Conservation (phyloP, 23 red algal genomes). For the Cyanidioschyzon merolae region DNA sequence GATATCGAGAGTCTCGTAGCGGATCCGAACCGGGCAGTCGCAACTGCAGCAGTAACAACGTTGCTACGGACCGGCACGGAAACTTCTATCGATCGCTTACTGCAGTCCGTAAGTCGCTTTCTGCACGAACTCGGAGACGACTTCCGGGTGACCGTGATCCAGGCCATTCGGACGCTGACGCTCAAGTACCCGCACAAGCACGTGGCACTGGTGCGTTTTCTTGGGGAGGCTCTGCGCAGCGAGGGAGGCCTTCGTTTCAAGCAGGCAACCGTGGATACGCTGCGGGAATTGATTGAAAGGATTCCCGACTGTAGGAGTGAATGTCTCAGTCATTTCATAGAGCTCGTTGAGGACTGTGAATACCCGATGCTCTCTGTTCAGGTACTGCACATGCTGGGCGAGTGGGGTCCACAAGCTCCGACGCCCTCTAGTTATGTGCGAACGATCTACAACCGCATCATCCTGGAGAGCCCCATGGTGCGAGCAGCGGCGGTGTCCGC, state of each 20-base stretch:
- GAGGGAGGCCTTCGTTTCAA: constrained; percentile 97
- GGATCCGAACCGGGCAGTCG: constrained; percentile 86
- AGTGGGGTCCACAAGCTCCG: constrained; percentile 61
- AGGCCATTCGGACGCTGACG: constrained; percentile 63
- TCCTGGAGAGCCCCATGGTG: constrained; percentile 89
- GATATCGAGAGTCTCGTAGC: constrained; percentile 89
- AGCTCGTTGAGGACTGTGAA: constrained; percentile 99
- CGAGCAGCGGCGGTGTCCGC: constrained; percentile 93
- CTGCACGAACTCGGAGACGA: constrained; percentile 92
- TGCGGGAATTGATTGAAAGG: constrained; percentile 55
- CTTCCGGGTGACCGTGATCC: constrained; percentile 82
- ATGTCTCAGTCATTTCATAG: constrained; percentile 71
- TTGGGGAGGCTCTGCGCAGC: constrained; percentile 83
- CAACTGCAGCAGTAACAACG: constrained; percentile 81
- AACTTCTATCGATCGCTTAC: constrained; percentile 66
- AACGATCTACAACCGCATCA: constrained; percentile 96
- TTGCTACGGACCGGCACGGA: constrained; percentile 86
- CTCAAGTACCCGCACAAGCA: constrained; percentile 96
- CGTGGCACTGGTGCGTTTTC: constrained; percentile 80
- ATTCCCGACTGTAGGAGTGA: constrained; percentile 76
- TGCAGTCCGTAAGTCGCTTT: constrained; percentile 80
- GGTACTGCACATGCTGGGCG: constrained; percentile 83
- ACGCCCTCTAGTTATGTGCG: constrained; percentile 89
- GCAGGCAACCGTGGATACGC: constrained; percentile 65
- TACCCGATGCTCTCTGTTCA: constrained; percentile 63